phyloP scores from a whole-genome alignment of 768 basidiomycete species.

The Tephrocybe sp. region DNA sequence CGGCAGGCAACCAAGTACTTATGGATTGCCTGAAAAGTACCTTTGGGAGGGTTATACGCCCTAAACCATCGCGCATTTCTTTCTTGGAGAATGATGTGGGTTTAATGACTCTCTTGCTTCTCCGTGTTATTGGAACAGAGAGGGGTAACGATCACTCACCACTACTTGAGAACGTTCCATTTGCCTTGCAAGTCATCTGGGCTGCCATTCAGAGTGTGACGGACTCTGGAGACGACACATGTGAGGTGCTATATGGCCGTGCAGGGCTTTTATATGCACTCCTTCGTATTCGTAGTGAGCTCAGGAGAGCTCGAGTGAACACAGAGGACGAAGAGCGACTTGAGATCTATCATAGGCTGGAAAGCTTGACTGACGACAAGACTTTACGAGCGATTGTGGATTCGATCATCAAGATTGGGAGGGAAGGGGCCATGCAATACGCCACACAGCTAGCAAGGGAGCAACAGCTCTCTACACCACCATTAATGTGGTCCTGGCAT shows the following conservation, averaged over 20 bases:
- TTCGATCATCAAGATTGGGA: constrained; percentile 47
- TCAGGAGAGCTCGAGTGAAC: not conserved
- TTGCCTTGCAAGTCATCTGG: constrained; percentile 24
- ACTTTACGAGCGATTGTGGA: constrained; percentile 37
- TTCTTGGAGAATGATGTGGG: constrained; percentile 45
- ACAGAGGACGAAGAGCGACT: constrained; percentile 6
- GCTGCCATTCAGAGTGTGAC: constrained; percentile 19
- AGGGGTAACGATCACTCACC: not conserved
- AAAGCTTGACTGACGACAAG: constrained; percentile 32
- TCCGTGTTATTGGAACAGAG: constrained; percentile 23
- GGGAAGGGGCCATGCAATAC: constrained; percentile 36
- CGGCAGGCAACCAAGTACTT: constrained; percentile 3
- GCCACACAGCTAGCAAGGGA: constrained; percentile 20
- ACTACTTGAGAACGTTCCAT: constrained; percentile 19
- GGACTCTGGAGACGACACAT: constrained; percentile 33
- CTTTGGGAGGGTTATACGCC: not conserved
- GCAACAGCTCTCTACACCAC: constrained; percentile 25
- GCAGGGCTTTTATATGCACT: constrained; percentile 57
- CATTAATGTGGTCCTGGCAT: constrained; percentile 63
- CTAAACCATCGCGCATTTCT: constrained; percentile 23
- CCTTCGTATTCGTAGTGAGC: constrained; percentile 37
- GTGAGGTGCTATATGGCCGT: constrained; percentile 60
- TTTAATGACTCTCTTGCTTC: constrained; percentile 34
- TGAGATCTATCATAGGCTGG: not conserved
- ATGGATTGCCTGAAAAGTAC: not conserved